Percentiles rank a stretch among this genome's conserved stretches.
phyloP scores from a whole-genome alignment of 208 protist species.

The Herpetomonas samuelpessoai region DNA sequence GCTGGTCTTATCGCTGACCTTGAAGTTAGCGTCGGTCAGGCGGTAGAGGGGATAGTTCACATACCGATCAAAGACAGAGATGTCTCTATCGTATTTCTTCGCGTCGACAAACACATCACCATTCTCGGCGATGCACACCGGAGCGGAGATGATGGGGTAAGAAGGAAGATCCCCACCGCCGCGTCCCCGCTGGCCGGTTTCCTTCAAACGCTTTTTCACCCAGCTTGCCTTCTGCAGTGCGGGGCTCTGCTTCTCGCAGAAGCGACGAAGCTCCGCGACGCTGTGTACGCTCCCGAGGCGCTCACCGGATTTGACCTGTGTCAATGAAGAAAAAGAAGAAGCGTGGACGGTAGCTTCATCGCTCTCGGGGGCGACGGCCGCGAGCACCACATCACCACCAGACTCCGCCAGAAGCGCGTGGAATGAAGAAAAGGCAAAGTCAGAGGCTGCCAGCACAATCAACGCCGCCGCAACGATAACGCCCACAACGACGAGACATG shows the following conservation, averaged over 20 bases:
- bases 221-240: constrained; percentile 7
- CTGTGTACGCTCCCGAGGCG: background rate
- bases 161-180: background rate
- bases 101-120: constrained; percentile 9
- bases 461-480: too few relatives aligned
- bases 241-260: constrained; percentile 5
- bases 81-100: background rate
- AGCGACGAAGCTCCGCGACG: constrained; percentile 2
- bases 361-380: too few relatives aligned
- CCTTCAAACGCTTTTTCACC: too few relatives aligned
- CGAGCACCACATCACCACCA: too few relatives aligned
- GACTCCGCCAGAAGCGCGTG: too few relatives aligned
- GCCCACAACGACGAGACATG: too few relatives aligned
- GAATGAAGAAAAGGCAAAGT: too few relatives aligned
- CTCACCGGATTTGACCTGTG: too few relatives aligned
- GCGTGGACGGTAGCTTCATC: too few relatives aligned
- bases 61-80: background rate
- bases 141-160: constrained; percentile 13
- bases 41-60: background rate
- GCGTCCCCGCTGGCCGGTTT: background rate
- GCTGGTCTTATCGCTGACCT: background rate
- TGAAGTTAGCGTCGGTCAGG: background rate
- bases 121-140: constrained; percentile 13
- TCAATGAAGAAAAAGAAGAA: too few relatives aligned
- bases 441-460: too few relatives aligned